Percentiles rank a stretch among this genome's conserved stretches.
These are phyloP conservation scores for Rutstroemia sp. DNA, from an alignment of 2,329 filamentous ascomycete species.

Conservation along the genomic window DNA sequence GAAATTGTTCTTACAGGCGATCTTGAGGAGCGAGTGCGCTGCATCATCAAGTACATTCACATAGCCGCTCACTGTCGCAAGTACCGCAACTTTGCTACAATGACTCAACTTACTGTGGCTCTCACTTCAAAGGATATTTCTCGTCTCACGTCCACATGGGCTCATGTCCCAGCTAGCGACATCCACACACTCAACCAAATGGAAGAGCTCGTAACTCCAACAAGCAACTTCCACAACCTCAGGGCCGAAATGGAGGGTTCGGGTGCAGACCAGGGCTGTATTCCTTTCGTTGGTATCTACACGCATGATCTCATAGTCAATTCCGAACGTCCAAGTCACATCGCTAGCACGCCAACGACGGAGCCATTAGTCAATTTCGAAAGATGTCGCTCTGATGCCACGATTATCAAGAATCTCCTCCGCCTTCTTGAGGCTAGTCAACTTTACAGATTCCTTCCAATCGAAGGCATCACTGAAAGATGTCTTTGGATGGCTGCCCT, in stretches of 20 bases:
- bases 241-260: slow-evolving; percentile 71
- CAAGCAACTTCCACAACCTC: slow-evolving; percentile 69
- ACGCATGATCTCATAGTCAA: slow-evolving; percentile 81
- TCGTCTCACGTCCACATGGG: slow-evolving; percentile 64
- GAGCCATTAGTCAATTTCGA: slow-evolving; percentile 77
- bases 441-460: slow-evolving; percentile 64
- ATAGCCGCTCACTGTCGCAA: slow-evolving; percentile 69
- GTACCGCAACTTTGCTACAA: slow-evolving; percentile 76
- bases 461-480: slow-evolving; percentile 69
- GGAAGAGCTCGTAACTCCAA: slow-evolving; percentile 66
- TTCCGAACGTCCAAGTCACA: slow-evolving; percentile 68
- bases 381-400: slow-evolving; percentile 66
- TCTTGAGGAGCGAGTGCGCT: slow-evolving; percentile 64
- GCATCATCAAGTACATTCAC: slow-evolving; percentile 75
- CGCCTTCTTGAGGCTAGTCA: slow-evolving; percentile 73
- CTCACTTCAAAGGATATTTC: slow-evolving; percentile 66
- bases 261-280: slow-evolving; percentile 61
- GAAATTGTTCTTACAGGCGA: slow-evolving; percentile 69
- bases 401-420: slow-evolving; percentile 71
- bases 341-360: slow-evolving; percentile 57
- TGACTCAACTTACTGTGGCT: slow-evolving; percentile 73
- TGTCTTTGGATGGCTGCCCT: slow-evolving; percentile 82
- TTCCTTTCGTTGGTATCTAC: slow-evolving; percentile 78
- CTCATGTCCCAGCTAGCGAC: slow-evolving; percentile 58
- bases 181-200: slow-evolving; percentile 59